Evolutionary conservation across 192 early-diverging fungal genomes (phyloP).

Genomic region (Rhizophagus prolifer): DNA sequence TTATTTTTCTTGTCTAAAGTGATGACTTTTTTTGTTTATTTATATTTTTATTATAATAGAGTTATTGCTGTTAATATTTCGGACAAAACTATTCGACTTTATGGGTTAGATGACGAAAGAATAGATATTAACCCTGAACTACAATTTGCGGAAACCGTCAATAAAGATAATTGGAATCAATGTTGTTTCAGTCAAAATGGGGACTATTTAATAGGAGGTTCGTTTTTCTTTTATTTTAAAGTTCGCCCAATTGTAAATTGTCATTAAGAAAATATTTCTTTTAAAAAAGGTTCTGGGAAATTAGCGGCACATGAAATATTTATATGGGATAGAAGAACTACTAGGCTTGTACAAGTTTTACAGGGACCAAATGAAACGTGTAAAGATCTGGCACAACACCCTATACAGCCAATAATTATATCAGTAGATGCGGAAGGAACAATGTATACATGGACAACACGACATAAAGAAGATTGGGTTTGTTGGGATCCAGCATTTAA

Average conservation of each 20-base stretch:
- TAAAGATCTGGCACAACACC: slow-evolving; percentile 86
- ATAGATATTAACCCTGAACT: slow-evolving; percentile 47
- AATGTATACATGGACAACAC: slow-evolving; percentile 85
- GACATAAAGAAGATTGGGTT: slow-evolving; percentile 84
- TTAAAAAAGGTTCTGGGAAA: slow-evolving; percentile 65
- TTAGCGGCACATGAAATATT: slow-evolving; percentile 93
- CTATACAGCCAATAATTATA: slow-evolving; percentile 76
- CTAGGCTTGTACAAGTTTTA: slow-evolving; percentile 85
- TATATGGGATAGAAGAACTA: slow-evolving; percentile 85
- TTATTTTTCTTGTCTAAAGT: neutral
- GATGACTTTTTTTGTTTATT: neutral
- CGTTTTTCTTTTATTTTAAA: slow-evolving; percentile 9
- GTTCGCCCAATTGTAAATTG: neutral
- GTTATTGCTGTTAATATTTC: slow-evolving; percentile 79
- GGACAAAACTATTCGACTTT: slow-evolving; percentile 79
- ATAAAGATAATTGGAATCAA: slow-evolving; percentile 86
- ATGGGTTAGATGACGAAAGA: slow-evolving; percentile 46
- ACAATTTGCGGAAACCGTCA: slow-evolving; percentile 90
- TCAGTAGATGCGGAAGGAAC: slow-evolving; percentile 80
- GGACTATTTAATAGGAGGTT: slow-evolving; percentile 88
- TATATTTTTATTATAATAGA: slow-evolving; percentile 34
- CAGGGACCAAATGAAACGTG: slow-evolving; percentile 86
- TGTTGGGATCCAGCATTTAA: slow-evolving; percentile 93
- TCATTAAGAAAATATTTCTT: slow-evolving; percentile 13
- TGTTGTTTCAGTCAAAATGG: slow-evolving; percentile 85